A percentile compares a stretch with the other conserved stretches of the same genome.
These are phyloP conservation scores for Kuraishia ogatae DNA, from an alignment of 805 yeast genomes.

Conservation along the genomic window DNA sequence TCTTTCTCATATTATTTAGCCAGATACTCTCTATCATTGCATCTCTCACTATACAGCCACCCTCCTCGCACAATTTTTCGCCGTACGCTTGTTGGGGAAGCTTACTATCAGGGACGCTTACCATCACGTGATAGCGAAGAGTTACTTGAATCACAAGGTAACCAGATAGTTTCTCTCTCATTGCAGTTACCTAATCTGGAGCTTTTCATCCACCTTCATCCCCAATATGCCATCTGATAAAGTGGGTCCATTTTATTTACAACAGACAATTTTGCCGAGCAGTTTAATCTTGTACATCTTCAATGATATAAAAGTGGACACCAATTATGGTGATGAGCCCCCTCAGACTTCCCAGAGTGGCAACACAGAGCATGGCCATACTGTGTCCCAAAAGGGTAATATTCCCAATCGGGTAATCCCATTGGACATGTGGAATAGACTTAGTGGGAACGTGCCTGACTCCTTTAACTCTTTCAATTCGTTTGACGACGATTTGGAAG, in stretches of 20 bases:
- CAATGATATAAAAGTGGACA: neutral
- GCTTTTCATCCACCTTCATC: too few relatives aligned
- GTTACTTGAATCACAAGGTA: too few relatives aligned
- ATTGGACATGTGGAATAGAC: neutral
- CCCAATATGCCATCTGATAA: neutral
- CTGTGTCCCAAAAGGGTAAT: neutral
- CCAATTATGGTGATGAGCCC: neutral
- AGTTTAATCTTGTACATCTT: neutral
- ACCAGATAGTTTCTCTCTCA: too few relatives aligned
- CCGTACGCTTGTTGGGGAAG: too few relatives aligned
- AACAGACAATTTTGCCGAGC: neutral
- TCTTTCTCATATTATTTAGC: too few relatives aligned
- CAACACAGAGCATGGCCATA: too few relatives aligned
- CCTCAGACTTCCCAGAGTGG: neutral
- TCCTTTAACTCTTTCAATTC: neutral
- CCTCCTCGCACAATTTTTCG: too few relatives aligned
- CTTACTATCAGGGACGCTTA: too few relatives aligned
- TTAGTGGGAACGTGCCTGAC: neutral
- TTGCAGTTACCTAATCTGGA: too few relatives aligned
- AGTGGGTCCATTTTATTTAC: neutral
- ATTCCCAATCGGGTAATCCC: neutral
- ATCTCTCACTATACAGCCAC: too few relatives aligned
- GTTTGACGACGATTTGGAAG: slow-evolving; percentile 2
- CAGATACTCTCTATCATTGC: too few relatives aligned
- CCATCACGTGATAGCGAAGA: too few relatives aligned